Evolutionary conservation across 2,329 filamentous ascomycete genomes (phyloP).

Genomic region (Penicillium vulpinum): DNA sequence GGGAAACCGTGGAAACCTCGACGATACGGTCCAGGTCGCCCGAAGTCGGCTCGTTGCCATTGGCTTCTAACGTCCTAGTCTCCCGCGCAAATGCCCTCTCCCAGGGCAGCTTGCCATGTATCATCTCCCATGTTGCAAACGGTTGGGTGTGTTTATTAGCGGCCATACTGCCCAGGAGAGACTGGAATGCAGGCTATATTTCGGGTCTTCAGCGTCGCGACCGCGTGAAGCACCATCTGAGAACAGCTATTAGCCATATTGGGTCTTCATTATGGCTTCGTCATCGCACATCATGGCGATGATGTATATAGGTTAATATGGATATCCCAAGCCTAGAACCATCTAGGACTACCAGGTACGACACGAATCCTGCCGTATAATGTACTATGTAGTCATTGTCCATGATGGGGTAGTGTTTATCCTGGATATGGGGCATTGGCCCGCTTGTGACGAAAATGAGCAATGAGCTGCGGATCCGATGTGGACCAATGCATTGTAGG

Average conservation of each 20-base stretch:
- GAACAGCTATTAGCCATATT: slow-evolving; percentile 50
- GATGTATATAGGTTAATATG: neutral
- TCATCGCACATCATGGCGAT: neutral
- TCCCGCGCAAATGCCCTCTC: slow-evolving; percentile 48
- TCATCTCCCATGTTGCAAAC: slow-evolving; percentile 49
- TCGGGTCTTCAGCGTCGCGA: slow-evolving; percentile 22
- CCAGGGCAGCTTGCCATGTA: slow-evolving; percentile 49
- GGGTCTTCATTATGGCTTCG: neutral
- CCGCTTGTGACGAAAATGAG: slow-evolving; percentile 10
- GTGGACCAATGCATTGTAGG: slow-evolving; percentile 14
- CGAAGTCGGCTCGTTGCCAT: slow-evolving; percentile 49
- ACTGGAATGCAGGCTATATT: slow-evolving; percentile 52
- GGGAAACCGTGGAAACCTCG: slow-evolving; percentile 49
- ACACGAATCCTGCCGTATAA: slow-evolving; percentile 45
- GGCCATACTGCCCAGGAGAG: slow-evolving; percentile 50
- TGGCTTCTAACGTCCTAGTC: slow-evolving; percentile 45
- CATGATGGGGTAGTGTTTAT: slow-evolving; percentile 40
- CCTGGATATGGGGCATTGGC: neutral
- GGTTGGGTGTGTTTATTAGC: slow-evolving; percentile 48
- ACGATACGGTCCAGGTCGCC: slow-evolving; percentile 45
- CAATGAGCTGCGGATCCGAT: slow-evolving; percentile 14
- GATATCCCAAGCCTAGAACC: slow-evolving; percentile 48
- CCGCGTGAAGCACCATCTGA: slow-evolving; percentile 26
- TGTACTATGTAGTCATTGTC: slow-evolving; percentile 56
- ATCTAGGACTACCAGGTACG: slow-evolving; percentile 48